A percentile compares a stretch with the other conserved stretches of the same genome.
These are phyloP conservation scores for Podaxis sp. DNA, from an alignment of 768 basidiomycete species.

Conservation along the genomic window DNA sequence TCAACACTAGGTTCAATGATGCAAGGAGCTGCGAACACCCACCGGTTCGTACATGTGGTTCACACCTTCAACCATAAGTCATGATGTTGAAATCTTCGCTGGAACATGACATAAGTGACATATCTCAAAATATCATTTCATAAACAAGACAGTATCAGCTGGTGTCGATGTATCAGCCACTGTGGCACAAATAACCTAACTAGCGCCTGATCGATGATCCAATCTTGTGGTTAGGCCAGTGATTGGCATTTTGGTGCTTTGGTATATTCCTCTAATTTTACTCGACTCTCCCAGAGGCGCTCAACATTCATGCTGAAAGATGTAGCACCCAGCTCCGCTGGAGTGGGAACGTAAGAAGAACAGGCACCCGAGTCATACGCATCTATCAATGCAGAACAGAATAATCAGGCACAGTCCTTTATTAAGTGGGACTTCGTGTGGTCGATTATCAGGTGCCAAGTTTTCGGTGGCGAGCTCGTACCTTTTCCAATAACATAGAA, in stretches of 20 bases:
- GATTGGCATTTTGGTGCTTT: background rate
- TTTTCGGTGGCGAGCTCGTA: background rate
- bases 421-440: background rate
- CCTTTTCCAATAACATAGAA: background rate
- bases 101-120: background rate
- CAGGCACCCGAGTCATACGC: background rate
- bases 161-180: background rate
- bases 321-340: too few species aligned
- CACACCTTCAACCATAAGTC: background rate
- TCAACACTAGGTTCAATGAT: background rate
- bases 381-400: too few species aligned
- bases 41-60: background rate
- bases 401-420: background rate
- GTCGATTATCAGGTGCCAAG: background rate
- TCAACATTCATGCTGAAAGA: background rate
- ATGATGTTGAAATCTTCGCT: background rate
- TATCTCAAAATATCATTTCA: background rate
- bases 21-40: slow-evolving; percentile 13
- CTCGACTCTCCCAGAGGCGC: slow-evolving; percentile 1
- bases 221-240: background rate
- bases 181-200: background rate
- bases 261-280: background rate
- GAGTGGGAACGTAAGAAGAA: background rate
- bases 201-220: slow-evolving; percentile 3
- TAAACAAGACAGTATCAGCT: background rate